Conservation (phyloP, 306 rosid species). For the Vigna nakashimae region DNA sequence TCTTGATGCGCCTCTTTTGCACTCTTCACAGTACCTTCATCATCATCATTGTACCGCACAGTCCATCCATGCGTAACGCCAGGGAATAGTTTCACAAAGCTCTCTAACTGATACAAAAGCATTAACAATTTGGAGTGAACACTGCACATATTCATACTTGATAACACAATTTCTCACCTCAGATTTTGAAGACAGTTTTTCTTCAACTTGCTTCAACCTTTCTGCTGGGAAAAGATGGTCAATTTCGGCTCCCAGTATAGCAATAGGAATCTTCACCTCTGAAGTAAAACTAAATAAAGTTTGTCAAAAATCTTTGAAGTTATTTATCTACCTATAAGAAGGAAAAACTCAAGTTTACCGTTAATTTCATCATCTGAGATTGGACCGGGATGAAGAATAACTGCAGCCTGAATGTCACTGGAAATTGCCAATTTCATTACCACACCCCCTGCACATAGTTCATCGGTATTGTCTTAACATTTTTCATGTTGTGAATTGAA, state of each 20-base stretch:
- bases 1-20: constrained; percentile 76
- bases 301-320: constrained; percentile 15
- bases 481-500: not conserved
- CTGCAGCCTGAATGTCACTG: constrained; percentile 53
- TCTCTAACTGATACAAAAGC: constrained; percentile 48
- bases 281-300: not conserved
- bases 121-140: constrained; percentile 3
- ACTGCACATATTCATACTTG: too few relatives aligned
- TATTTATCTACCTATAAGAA: not conserved
- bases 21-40: constrained; percentile 53
- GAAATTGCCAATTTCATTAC: constrained; percentile 51
- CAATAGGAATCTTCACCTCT: constrained; percentile 61
- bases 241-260: constrained; percentile 60
- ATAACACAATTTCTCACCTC: constrained; percentile 47
- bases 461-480: not conserved
- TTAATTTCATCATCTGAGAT: constrained; percentile 38
- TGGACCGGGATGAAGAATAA: constrained; percentile 56
- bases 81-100: constrained; percentile 68
- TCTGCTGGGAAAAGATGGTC: constrained; percentile 49
- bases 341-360: constrained; percentile 24
- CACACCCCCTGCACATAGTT: constrained; percentile 52
- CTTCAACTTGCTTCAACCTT: constrained; percentile 52
- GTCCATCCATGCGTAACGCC: constrained; percentile 75
- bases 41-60: constrained; percentile 57
- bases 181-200: constrained; percentile 46